Evolutionary conservation across 2,329 filamentous ascomycete genomes (phyloP), one percentile per base, ranked within the genome.

Genomic region (Pyrenochaeta sp.): DNA sequence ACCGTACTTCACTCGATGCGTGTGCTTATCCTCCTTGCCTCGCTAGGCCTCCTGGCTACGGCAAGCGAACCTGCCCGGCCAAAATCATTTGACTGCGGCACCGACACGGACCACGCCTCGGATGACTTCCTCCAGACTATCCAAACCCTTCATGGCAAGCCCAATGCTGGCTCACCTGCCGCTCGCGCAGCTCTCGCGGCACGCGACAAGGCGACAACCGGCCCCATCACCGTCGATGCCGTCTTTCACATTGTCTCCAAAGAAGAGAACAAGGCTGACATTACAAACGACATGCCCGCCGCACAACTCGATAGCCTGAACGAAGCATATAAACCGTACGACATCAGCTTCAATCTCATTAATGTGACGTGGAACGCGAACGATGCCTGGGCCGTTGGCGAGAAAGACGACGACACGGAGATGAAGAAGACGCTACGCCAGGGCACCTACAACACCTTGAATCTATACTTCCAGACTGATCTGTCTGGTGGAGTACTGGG

Each of bases 401-500:
- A 77, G 34, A 72, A 71, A 25, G 80, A 82, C 66, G 81, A 83
- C 62, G 68, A 81, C 46, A 83, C 83, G 58, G 64, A 56, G 12
- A 84, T 87, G 82, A 88, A 87, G 71, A 69, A 73, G 25, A 72
- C 81, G 2, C 81, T 87, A 2, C 83, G 85, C 24, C 75, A 80
- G 56, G 85, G 86, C 50, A 81, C 72, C 39, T 88, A 88, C 73
- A 61, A 67, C 39, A 80, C 81, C 1, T 78, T 87, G 36, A 88
- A 88, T 71, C 77, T 88, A 58, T 88, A 87, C 76, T 87, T 87
- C 77, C 83, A 87, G 72, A 83, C 82, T 32, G 79, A 86, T 54
- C 78, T 87, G 27, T 56, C 68, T 5, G 76, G 77, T 52, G 72
- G 72, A 49, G 73, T 86, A 3, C 78, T 88, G 2, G 85, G 85